phyloP scores from a whole-genome alignment of 2,329 filamentous ascomycete species.

The Nemania sp. region DNA sequence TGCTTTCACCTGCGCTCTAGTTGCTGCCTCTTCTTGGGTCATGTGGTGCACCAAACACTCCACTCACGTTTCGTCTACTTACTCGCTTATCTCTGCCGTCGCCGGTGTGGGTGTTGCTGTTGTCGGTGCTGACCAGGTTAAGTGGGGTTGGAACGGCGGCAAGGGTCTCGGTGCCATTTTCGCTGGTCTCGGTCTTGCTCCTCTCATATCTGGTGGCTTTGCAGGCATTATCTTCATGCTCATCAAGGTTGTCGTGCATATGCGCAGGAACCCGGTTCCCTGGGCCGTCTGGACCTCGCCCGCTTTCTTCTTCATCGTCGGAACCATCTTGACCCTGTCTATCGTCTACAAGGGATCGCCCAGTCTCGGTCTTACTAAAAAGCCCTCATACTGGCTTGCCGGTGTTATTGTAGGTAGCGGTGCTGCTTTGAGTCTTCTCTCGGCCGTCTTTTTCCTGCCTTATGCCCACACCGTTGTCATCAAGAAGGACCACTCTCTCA shows the following conservation, averaged over 20 bases:
- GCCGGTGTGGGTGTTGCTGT: slow-evolving; percentile 77
- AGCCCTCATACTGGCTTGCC: slow-evolving; percentile 75
- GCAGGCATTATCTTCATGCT: slow-evolving; percentile 77
- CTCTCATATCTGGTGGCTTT: slow-evolving; percentile 73
- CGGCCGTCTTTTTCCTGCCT: slow-evolving; percentile 79
- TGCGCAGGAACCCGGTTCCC: slow-evolving; percentile 76
- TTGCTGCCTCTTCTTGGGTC: slow-evolving; percentile 77
- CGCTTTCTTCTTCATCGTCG: slow-evolving; percentile 82
- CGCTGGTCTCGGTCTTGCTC: slow-evolving; percentile 77
- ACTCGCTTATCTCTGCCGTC: slow-evolving; percentile 76
- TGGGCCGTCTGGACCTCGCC: slow-evolving; percentile 81
- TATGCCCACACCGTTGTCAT: slow-evolving; percentile 75
- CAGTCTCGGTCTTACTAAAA: slow-evolving; percentile 72
- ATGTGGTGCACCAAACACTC: slow-evolving; percentile 84
- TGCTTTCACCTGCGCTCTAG: slow-evolving; percentile 73
- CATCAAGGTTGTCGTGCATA: slow-evolving; percentile 77
- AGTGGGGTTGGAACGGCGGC: slow-evolving; percentile 78
- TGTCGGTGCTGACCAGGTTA: slow-evolving; percentile 69
- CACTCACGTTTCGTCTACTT: slow-evolving; percentile 78
- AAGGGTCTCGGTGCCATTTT: slow-evolving; percentile 79
- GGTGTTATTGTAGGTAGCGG: slow-evolving; percentile 75
- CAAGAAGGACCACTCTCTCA: slow-evolving; percentile 74
- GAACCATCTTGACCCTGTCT: slow-evolving; percentile 78
- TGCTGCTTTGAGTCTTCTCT: slow-evolving; percentile 67
- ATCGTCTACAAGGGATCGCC: slow-evolving; percentile 87